Conservation (phyloP, 176 grass and related monocot genomes). For the Aegilops speltoides region DNA sequence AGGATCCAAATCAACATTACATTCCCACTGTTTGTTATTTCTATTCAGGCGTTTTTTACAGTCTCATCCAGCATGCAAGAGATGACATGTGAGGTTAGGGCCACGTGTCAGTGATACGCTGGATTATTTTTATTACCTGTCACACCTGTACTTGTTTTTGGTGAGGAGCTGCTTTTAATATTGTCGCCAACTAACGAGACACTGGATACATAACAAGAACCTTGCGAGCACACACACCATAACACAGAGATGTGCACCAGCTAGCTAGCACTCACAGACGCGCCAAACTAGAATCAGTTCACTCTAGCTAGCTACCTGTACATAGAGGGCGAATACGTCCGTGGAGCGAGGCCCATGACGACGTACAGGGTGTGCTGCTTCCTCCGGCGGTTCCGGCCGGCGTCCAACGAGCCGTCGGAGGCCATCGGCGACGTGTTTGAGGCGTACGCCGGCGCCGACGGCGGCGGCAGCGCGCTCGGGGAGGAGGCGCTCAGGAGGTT, state of each 20-base stretch:
- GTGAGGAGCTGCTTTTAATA: neutral
- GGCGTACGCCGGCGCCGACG: slow-evolving; percentile 38
- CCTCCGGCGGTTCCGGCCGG: slow-evolving; percentile 60
- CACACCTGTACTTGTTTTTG: neutral
- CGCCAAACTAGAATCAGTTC: neutral
- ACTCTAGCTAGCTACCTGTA: neutral
- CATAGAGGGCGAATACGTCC: neutral
- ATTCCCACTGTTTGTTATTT: no score
- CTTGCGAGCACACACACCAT: neutral
- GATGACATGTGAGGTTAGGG: neutral
- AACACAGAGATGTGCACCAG: neutral
- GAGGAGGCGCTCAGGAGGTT: slow-evolving; percentile 53
- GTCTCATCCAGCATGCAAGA: neutral
- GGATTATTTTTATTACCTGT: neutral
- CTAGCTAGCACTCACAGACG: neutral
- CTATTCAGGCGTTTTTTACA: no score
- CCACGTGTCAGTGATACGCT: neutral
- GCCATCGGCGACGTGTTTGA: slow-evolving; percentile 46
- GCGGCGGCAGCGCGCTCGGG: slow-evolving; percentile 38
- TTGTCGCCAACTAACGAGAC: neutral
- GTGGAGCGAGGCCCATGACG: slow-evolving; percentile 30
- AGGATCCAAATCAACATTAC: no score
- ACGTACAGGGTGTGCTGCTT: slow-evolving; percentile 81
- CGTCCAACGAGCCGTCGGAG: slow-evolving; percentile 57
- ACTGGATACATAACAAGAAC: neutral